These are phyloP conservation scores for Xylaria intraflava DNA, from an alignment of 495 filamentous ascomycete genomes.

Conservation along the genomic window DNA sequence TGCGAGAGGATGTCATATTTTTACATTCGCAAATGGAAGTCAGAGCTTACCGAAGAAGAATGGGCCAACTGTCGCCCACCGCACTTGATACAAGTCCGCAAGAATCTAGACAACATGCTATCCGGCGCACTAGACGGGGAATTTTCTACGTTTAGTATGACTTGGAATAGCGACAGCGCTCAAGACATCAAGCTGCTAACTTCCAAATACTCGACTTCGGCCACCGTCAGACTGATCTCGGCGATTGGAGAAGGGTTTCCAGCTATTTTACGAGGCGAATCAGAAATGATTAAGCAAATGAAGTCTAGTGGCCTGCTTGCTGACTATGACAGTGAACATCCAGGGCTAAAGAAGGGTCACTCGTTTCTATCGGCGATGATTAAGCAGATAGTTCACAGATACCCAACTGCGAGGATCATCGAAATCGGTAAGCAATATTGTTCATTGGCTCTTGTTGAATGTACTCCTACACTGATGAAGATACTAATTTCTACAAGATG, in stretches of 20 bases:
- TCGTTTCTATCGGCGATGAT: conserved; percentile 25
- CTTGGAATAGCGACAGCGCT: background rate
- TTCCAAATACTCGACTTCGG: background rate
- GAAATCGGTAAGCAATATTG: too few species aligned
- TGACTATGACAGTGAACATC: conserved; percentile 22
- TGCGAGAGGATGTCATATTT: background rate
- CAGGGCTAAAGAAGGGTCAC: conserved; percentile 15
- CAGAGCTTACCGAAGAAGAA: background rate
- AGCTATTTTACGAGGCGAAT: conserved; percentile 30
- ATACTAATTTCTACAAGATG: too few species aligned
- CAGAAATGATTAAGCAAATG: conserved; percentile 37
- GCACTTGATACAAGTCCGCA: background rate
- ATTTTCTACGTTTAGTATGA: background rate
- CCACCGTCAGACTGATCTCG: background rate
- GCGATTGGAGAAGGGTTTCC: conserved; percentile 32
- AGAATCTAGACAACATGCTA: background rate
- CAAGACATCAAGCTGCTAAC: background rate
- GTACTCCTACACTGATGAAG: too few species aligned
- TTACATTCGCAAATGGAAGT: background rate
- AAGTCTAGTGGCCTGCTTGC: conserved; percentile 24
- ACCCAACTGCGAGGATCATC: conserved; percentile 36
- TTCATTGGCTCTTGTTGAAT: too few species aligned
- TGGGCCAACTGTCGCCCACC: background rate
- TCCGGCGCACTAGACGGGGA: background rate
- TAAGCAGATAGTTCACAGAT: conserved; percentile 31